Conservation (phyloP, 2,329 filamentous ascomycete genomes). For the Cercospora berteroae region DNA sequence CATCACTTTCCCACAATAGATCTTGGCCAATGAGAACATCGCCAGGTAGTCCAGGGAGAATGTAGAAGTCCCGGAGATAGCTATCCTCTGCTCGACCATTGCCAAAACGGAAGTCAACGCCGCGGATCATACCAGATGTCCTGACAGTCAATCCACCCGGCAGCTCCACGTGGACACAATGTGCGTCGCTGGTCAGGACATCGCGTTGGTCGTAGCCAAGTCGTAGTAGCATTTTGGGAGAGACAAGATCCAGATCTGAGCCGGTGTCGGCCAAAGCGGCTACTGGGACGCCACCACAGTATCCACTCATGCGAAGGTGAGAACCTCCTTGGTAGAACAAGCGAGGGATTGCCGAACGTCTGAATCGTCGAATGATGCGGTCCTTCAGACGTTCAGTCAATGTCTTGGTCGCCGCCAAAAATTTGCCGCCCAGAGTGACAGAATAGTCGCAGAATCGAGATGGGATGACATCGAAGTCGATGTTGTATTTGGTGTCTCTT, state of each 20-base stretch:
- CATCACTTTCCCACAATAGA: background rate
- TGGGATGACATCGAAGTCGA: background rate
- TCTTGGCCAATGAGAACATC: background rate
- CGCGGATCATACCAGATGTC: background rate
- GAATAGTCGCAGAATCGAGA: background rate
- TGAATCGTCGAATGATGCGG: background rate
- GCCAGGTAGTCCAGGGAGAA: background rate
- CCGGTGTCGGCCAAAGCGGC: too few species aligned
- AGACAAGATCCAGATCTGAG: background rate
- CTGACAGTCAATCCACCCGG: background rate
- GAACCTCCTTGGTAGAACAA: background rate
- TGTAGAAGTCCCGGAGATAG: background rate
- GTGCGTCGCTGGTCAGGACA: background rate
- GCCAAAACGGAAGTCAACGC: background rate
- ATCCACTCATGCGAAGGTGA: too few species aligned
- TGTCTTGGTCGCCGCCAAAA: background rate
- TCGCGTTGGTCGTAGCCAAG: background rate
- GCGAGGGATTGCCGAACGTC: accelerated
- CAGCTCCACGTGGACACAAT: background rate
- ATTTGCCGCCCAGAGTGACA: background rate
- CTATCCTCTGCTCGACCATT: background rate
- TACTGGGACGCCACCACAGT: too few species aligned
- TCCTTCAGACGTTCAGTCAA: background rate
- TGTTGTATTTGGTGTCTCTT: accelerated
- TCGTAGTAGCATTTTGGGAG: background rate